Percentiles rank a stretch among this genome's conserved stretches.
These are phyloP conservation scores for Chamaecrista fasciculata DNA, from an alignment of 306 rosid genomes.

Conservation along the genomic window DNA sequence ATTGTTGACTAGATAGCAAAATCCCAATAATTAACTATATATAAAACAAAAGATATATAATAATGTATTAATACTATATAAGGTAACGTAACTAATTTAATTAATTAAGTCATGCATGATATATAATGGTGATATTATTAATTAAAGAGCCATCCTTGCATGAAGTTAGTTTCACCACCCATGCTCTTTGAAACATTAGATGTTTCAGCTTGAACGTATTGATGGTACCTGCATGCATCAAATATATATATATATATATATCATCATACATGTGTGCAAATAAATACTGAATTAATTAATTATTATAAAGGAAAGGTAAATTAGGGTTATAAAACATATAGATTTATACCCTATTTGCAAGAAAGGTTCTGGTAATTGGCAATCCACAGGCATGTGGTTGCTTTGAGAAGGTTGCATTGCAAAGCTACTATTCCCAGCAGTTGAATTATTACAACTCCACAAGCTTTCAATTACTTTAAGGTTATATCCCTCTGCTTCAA, in stretches of 20 bases:
- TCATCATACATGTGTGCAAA: no score
- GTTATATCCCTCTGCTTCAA: conserved; percentile 66
- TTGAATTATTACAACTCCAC: conserved; percentile 51
- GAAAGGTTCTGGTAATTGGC: conserved; percentile 56
- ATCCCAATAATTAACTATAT: conserved; percentile 16
- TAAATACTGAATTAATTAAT: no score
- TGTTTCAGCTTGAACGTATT: conserved; percentile 56
- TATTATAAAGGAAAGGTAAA: neutral
- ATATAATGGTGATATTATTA: conserved; percentile 14
- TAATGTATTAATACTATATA: conserved; percentile 13
- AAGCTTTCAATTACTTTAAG: conserved; percentile 56
- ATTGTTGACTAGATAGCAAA: neutral
- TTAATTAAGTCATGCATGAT: conserved; percentile 18
- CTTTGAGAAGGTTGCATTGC: conserved; percentile 51
- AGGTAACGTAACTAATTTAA: no score
- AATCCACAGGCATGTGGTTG: conserved; percentile 57
- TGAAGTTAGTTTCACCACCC: conserved; percentile 59
- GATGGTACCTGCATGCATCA: conserved; percentile 52
- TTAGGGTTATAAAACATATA: neutral
- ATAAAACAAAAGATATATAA: no score
- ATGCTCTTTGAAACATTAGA: conserved; percentile 42
- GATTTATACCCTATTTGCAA: conserved; percentile 95
- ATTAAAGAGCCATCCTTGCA: conserved; percentile 58
- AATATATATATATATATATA: no score
- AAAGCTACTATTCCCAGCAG: conserved; percentile 50